Conservation (phyloP, 768 basidiomycete species). For the Tricholomella constricta region DNA sequence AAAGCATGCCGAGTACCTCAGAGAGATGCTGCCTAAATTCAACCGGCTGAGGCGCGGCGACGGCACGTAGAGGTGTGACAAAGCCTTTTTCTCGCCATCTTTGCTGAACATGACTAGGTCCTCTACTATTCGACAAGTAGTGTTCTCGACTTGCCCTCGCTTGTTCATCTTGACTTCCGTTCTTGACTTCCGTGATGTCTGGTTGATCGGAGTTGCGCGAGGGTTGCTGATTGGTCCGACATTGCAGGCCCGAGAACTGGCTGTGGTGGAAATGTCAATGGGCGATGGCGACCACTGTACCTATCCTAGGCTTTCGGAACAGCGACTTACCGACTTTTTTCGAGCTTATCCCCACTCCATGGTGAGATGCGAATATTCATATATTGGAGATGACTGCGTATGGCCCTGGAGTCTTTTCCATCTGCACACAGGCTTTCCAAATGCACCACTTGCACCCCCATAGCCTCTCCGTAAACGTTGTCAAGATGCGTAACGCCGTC, state of each 20-base stretch:
- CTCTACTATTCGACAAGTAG: not conserved
- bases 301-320: not conserved
- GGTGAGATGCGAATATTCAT: not conserved
- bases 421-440: not conserved
- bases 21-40: slow-evolving; percentile 91
- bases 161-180: not conserved
- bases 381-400: not conserved
- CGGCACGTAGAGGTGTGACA: slow-evolving; percentile 37
- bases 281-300: not conserved
- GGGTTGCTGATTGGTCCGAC: not conserved
- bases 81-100: not conserved
- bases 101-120: not conserved
- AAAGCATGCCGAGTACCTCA: slow-evolving; percentile 90
- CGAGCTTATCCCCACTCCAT: no score
- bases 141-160: not conserved
- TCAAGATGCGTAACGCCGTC: no score
- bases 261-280: not conserved
- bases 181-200: not conserved
- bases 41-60: slow-evolving; percentile 70
- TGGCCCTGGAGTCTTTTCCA: not conserved
- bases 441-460: not conserved
- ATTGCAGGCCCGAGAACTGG: not conserved
- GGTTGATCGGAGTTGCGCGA: not conserved
- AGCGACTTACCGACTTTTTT: no score
- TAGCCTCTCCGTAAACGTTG: not conserved